Percentiles rank a stretch among this genome's conserved stretches.
These are phyloP conservation scores for Pythium folliculosum DNA, from an alignment of 352 stramenopile species.

Conservation along the genomic window DNA sequence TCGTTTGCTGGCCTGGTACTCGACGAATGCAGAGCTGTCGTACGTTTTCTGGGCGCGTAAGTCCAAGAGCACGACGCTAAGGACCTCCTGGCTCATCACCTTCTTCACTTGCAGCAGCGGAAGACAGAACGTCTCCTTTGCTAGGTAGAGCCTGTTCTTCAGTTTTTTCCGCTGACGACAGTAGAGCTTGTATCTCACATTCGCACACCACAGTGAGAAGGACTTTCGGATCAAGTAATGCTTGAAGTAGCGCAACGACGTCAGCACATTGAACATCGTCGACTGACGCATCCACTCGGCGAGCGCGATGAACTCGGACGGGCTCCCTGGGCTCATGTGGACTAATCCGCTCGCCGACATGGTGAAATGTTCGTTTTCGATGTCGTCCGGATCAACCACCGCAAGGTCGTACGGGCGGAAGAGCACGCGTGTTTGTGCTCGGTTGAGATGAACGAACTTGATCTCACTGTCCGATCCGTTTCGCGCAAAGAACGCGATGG, in stretches of 20 bases:
- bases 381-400: slow-evolving; percentile 82
- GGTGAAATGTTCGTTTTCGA: slow-evolving; percentile 88
- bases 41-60: slow-evolving; percentile 89
- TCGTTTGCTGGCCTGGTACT: slow-evolving; percentile 88
- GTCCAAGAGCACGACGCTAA: slow-evolving; percentile 83
- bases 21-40: slow-evolving; percentile 86
- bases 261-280: slow-evolving; percentile 95
- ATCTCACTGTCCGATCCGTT: slow-evolving; percentile 90
- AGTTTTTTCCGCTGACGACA: slow-evolving; percentile 88
- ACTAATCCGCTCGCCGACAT: slow-evolving; percentile 89
- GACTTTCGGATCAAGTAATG: slow-evolving; percentile 93
- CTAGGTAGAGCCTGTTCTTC: slow-evolving; percentile 82
- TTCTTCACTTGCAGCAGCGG: slow-evolving; percentile 90
- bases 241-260: slow-evolving; percentile 93
- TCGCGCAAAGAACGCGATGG: slow-evolving; percentile 94
- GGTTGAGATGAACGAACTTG: slow-evolving; percentile 95
- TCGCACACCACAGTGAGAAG: slow-evolving; percentile 88
- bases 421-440: slow-evolving; percentile 52
- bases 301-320: slow-evolving; percentile 92
- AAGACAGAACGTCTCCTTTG: slow-evolving; percentile 89
- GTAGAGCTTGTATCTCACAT: slow-evolving; percentile 91
- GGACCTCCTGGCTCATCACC: slow-evolving; percentile 82
- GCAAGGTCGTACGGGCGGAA: slow-evolving; percentile 93
- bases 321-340: slow-evolving; percentile 65
- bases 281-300: slow-evolving; percentile 94